Evolutionary conservation across 371 early-diverging fungal genomes (phyloP).

Genomic region (Rhizopus sp.): DNA sequence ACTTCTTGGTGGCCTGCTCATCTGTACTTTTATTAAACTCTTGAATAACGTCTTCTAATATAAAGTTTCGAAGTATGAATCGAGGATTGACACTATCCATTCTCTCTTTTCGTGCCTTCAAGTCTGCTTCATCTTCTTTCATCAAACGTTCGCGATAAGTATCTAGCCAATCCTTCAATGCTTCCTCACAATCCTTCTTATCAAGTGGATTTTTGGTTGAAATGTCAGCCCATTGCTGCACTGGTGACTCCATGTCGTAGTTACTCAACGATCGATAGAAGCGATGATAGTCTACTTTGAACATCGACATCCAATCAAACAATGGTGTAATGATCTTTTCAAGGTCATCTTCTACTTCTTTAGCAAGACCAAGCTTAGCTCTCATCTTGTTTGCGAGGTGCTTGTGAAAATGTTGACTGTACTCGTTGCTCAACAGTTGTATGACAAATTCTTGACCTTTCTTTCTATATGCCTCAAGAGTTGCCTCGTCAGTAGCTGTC

Average conservation of each 20-base stretch:
- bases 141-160: conserved; percentile 58
- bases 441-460: conserved; percentile 49
- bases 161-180: conserved; percentile 42
- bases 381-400: conserved; percentile 59
- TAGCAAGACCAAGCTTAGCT: conserved; percentile 51
- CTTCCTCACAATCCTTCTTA: conserved; percentile 9
- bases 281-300: conserved; percentile 68
- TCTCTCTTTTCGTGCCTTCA: conserved; percentile 33
- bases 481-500: conserved; percentile 25
- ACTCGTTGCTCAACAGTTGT: conserved; percentile 51
- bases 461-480: conserved; percentile 27
- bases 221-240: conserved; percentile 47
- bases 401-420: conserved; percentile 53
- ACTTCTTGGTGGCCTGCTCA: conserved; percentile 31
- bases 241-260: conserved; percentile 26
- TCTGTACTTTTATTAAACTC: conserved; percentile 39
- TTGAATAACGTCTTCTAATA: conserved; percentile 67
- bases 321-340: conserved; percentile 65
- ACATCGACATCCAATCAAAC: conserved; percentile 63
- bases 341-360: conserved; percentile 43
- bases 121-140: conserved; percentile 24
- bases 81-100: conserved; percentile 72
- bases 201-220: conserved; percentile 17
- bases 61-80: conserved; percentile 76
- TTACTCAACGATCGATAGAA: conserved; percentile 70